These are phyloP conservation scores for Akanthomyces lecanii DNA, from an alignment of 2,329 filamentous ascomycete genomes.

Conservation along the genomic window DNA sequence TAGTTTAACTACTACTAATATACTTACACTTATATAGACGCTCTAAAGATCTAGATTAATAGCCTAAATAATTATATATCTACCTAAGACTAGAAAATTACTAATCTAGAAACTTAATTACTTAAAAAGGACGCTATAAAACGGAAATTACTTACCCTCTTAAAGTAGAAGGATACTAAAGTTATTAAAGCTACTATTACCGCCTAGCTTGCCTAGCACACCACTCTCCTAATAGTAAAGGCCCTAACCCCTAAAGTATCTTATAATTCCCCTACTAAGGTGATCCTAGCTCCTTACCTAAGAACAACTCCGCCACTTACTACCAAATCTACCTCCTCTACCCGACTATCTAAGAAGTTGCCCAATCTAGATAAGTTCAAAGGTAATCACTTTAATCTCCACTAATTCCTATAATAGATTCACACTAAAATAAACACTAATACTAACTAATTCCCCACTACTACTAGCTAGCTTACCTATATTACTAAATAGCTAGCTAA, in stretches of 20 bases:
- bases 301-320: not conserved
- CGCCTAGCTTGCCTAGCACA: not conserved
- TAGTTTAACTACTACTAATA: too few species aligned
- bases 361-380: not conserved
- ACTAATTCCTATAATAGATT: not conserved
- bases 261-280: not conserved
- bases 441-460: not conserved
- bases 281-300: not conserved
- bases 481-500: not conserved
- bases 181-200: not conserved
- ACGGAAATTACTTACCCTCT: not conserved
- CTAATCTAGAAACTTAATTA: not conserved
- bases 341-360: constrained; percentile 2
- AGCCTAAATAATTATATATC: not conserved
- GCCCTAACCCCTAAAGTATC: not conserved
- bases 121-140: not conserved
- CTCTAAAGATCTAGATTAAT: not conserved
- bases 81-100: not conserved
- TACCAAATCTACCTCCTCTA: not conserved
- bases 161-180: not conserved
- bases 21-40: too few species aligned
- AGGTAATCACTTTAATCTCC: not conserved
- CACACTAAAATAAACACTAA: too few species aligned
- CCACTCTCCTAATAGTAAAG: not conserved
- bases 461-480: not conserved